Conservation (phyloP, 2,329 filamentous ascomycete species). For the Didymella pinodella region DNA sequence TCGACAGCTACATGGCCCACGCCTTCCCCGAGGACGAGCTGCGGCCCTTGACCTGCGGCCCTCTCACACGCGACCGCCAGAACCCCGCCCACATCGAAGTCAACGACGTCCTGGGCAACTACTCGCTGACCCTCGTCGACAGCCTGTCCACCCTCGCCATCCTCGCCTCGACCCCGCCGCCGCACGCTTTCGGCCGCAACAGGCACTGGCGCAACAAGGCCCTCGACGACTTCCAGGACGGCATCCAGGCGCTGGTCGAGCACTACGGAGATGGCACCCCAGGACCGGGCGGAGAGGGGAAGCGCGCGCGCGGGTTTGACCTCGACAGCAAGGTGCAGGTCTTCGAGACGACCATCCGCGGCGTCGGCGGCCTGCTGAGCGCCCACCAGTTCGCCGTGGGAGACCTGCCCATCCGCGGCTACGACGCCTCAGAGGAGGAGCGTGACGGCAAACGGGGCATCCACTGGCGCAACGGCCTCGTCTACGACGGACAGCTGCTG, state of each 20-base stretch:
- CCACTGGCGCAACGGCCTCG: constrained; percentile 76
- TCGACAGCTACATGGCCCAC: constrained; percentile 90
- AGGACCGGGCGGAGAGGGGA: constrained; percentile 73
- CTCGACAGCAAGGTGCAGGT: constrained; percentile 98
- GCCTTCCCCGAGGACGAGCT: constrained; percentile 97
- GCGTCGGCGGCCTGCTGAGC: constrained; percentile 87
- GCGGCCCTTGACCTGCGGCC: constrained; percentile 82
- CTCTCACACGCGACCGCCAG: constrained; percentile 81
- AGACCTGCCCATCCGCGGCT: constrained; percentile 85
- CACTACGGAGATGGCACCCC: constrained; percentile 86
- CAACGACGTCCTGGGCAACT: constrained; percentile 96
- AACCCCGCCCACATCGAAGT: constrained; percentile 84
- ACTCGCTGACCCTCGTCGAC: constrained; percentile 94
- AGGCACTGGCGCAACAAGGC: constrained; percentile 52
- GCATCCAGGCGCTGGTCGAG: constrained; percentile 76
- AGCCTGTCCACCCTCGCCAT: constrained; percentile 94
- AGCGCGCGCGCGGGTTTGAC: constrained; percentile 83
- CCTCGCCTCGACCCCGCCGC: constrained; percentile 75
- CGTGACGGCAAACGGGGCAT: constrained; percentile 58
- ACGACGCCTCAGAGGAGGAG: constrained; percentile 61
- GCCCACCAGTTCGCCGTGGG: constrained; percentile 93
- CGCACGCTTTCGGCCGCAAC: constrained; percentile 56
- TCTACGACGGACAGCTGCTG: constrained; percentile 88
- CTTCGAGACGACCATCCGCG: constrained; percentile 96
- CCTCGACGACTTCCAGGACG: constrained; percentile 74